Evolutionary conservation across 768 basidiomycete species (phyloP).

Genomic region (Podaxis rugospora): DNA sequence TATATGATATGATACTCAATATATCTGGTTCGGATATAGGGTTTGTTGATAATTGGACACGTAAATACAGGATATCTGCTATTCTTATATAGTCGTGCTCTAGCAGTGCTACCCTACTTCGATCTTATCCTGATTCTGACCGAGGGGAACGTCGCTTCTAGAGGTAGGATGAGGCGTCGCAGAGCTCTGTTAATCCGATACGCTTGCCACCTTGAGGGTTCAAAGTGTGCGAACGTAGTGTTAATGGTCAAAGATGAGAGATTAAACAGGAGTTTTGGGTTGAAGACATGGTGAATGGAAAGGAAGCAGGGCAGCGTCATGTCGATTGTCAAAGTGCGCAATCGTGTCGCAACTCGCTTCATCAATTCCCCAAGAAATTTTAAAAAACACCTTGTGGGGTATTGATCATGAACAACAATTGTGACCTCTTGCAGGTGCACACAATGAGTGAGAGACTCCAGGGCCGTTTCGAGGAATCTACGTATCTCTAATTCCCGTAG

Average conservation of each 20-base stretch:
- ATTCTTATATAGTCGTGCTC: no score
- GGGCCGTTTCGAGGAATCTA: constrained; percentile 14
- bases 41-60: no score
- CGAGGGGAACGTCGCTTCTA: neutral
- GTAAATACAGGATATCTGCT: no score
- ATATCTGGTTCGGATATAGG: no score
- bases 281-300: constrained; percentile 14
- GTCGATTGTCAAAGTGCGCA: constrained; percentile 19
- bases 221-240: constrained; percentile 10
- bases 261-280: constrained; percentile 12
- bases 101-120: no score
- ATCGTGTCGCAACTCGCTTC: constrained; percentile 16
- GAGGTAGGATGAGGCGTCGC: neutral
- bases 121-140: neutral
- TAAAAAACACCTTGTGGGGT: constrained; percentile 16
- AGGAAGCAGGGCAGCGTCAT: constrained; percentile 20
- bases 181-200: neutral
- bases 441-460: constrained; percentile 13
- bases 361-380: constrained; percentile 18
- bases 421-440: constrained; percentile 19
- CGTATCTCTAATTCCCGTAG: neutral
- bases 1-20: no score
- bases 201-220: neutral
- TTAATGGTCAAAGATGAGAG: constrained; percentile 12
- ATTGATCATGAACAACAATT: constrained; percentile 22